A percentile compares a stretch with the other conserved stretches of the same genome.
Conservation (phyloP, 2,329 filamentous ascomycete genomes). For the Fusarium devonianum region DNA sequence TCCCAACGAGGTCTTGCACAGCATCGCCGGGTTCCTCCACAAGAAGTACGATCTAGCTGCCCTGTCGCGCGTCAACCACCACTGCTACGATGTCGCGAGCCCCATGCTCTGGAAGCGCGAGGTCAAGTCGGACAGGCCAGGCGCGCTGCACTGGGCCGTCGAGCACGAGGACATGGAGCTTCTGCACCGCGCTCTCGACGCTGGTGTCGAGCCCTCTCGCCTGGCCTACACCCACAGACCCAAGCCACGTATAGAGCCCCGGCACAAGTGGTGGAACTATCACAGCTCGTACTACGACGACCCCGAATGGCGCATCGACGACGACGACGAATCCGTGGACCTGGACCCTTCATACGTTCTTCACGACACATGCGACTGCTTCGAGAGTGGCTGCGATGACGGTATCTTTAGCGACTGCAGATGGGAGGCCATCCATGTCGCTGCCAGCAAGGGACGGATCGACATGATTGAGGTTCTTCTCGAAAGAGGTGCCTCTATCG, state of each 20-base stretch:
- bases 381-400: conserved; percentile 39
- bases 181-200: conserved; percentile 37
- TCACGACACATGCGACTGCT: conserved; percentile 39
- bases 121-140: conserved; percentile 37
- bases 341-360: conserved; percentile 36
- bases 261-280: conserved; percentile 42
- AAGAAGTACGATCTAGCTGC: conserved; percentile 41
- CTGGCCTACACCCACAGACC: conserved; percentile 38
- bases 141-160: conserved; percentile 40
- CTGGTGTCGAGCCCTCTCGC: conserved; percentile 36
- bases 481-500: conserved; percentile 34
- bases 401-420: conserved; percentile 42
- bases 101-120: conserved; percentile 42
- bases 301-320: conserved; percentile 36
- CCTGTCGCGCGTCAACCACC: conserved; percentile 34
- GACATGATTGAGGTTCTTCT: conserved; percentile 40
- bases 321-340: conserved; percentile 39
- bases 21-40: conserved; percentile 35
- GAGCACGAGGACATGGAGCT: conserved; percentile 34
- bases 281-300: conserved; percentile 41
- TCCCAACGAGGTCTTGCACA: conserved; percentile 41
- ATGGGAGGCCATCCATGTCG: conserved; percentile 40
- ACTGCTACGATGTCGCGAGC: conserved; percentile 38
- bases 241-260: conserved; percentile 35
- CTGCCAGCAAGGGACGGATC: conserved; percentile 39